Percentiles rank a stretch among this genome's conserved stretches.
Evolutionary conservation across 345 rosid genomes (phyloP).

Genomic region (Euphorbia peplus): DNA sequence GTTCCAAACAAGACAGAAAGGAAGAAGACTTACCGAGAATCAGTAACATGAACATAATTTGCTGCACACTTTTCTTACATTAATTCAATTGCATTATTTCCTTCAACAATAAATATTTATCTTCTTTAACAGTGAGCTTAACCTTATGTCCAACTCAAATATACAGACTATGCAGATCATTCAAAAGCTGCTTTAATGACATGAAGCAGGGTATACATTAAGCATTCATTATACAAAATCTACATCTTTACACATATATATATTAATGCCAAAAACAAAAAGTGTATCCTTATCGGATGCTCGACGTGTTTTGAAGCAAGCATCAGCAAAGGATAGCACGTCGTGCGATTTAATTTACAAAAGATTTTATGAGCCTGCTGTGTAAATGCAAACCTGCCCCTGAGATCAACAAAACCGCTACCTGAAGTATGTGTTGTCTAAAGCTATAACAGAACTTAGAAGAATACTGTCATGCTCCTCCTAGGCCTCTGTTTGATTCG

Average conservation of each 20-base stretch:
- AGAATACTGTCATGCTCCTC: neutral
- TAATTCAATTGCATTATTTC: too few species aligned
- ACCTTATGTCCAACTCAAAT: too few species aligned
- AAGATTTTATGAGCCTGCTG: neutral
- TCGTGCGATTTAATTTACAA: neutral
- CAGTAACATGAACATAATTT: too few species aligned
- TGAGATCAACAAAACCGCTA: neutral
- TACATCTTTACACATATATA: neutral
- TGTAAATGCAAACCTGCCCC: neutral
- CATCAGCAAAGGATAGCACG: neutral
- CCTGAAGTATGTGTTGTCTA: neutral
- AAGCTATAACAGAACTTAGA: neutral
- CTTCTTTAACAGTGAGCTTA: too few species aligned
- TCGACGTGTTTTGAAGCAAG: neutral
- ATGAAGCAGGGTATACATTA: neutral
- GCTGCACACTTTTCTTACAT: too few species aligned
- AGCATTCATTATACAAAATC: neutral
- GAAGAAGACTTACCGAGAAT: too few species aligned
- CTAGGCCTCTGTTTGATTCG: conserved; percentile 7
- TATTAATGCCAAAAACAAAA: neutral
- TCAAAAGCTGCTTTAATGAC: neutral
- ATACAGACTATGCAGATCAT: neutral
- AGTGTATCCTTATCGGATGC: neutral
- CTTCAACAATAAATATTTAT: too few species aligned
- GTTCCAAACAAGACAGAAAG: too few species aligned